Percentiles rank a stretch among this genome's conserved stretches.
Evolutionary conservation across 495 filamentous ascomycete genomes (phyloP).

Genomic region (Tuber calosporum): DNA sequence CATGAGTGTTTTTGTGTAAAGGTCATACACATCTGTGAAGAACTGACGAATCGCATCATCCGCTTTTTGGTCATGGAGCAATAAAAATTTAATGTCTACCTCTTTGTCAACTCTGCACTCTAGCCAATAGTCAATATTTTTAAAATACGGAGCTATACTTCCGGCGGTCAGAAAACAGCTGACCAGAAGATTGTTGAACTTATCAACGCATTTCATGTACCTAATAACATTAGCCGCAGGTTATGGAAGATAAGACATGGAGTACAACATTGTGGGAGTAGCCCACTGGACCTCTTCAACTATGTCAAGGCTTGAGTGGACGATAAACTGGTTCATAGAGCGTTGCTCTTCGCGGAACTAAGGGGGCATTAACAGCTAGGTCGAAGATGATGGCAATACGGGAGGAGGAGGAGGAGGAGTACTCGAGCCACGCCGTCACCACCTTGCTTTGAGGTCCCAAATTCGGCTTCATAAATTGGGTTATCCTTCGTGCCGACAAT

Average conservation of each 20-base stretch:
- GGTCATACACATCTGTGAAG: slow-evolving; percentile 88
- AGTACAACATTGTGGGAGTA: slow-evolving; percentile 20
- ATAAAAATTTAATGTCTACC: slow-evolving; percentile 68
- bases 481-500: slow-evolving; percentile 91
- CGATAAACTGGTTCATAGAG: slow-evolving; percentile 95
- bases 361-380: slow-evolving; percentile 1
- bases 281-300: slow-evolving; percentile 94
- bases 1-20: slow-evolving; percentile 94
- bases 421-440: slow-evolving; percentile 79
- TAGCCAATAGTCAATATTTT: background rate
- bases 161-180: slow-evolving; percentile 82
- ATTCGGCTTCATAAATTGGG: slow-evolving; percentile 90
- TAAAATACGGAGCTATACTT: slow-evolving; percentile 43
- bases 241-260: background rate
- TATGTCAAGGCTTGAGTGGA: slow-evolving; percentile 84
- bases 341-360: slow-evolving; percentile 72
- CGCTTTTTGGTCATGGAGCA: slow-evolving; percentile 81
- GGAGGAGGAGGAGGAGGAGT: slow-evolving; percentile 21
- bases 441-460: slow-evolving; percentile 88
- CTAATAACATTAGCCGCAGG: slow-evolving; percentile 46
- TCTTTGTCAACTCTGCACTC: background rate
- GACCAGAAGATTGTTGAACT: slow-evolving; percentile 83
- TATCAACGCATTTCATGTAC: slow-evolving; percentile 92
- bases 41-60: slow-evolving; percentile 93
- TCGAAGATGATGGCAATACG: background rate